Evolutionary conservation across 352 stramenopile species (phyloP).

Genomic region (Thraustochytrium sp.): DNA sequence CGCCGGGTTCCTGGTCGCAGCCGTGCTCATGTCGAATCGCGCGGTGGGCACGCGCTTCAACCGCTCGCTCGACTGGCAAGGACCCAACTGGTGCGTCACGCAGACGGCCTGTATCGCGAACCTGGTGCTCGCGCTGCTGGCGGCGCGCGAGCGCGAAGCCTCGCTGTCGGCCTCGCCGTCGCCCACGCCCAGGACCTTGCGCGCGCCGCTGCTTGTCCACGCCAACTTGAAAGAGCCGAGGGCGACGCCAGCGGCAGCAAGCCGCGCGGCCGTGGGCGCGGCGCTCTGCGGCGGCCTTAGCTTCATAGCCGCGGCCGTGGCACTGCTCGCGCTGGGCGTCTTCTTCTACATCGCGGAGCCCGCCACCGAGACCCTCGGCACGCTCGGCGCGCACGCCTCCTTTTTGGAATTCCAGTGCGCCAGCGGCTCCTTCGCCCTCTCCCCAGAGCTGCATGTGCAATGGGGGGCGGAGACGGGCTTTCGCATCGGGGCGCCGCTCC

Average conservation of each 20-base stretch:
- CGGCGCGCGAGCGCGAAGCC: neutral
- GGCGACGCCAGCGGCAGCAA: neutral
- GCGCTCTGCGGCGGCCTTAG: neutral
- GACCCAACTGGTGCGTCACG: neutral
- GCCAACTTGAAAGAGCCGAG: neutral
- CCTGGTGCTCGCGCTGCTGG: neutral
- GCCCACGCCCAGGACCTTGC: neutral
- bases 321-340: neutral
- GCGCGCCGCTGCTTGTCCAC: neutral
- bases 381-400: neutral
- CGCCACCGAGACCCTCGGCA: neutral
- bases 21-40: neutral
- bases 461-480: neutral
- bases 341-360: neutral
- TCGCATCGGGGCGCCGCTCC: neutral
- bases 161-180: no score
- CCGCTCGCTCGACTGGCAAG: neutral
- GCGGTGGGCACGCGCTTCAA: neutral
- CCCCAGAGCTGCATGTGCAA: neutral
- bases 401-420: neutral
- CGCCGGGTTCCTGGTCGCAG: neutral
- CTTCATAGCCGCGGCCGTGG: neutral
- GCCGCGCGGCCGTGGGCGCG: neutral
- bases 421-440: neutral
- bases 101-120: neutral